Percentiles rank a stretch among this genome's conserved stretches.
phyloP scores from a whole-genome alignment of 2,329 filamentous ascomycete species.

The Biscogniauxia marginata region DNA sequence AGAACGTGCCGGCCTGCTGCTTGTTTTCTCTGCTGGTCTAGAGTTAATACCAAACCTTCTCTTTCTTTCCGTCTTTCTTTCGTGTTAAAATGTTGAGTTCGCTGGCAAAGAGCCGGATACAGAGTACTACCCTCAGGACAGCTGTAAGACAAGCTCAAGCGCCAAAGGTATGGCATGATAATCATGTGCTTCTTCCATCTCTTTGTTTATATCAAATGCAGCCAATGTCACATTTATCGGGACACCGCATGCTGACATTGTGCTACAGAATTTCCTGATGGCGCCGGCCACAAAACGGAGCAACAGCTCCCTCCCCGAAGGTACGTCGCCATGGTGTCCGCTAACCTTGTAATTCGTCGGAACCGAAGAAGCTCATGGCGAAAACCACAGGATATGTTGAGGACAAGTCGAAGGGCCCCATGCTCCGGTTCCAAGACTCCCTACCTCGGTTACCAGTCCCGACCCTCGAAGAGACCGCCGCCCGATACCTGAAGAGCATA shows the following conservation, averaged over 20 bases:
- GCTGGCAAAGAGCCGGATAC: constrained; percentile 34
- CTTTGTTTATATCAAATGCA: neutral
- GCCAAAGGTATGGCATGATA: constrained; percentile 26
- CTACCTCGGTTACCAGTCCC: constrained; percentile 77
- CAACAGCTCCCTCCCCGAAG: constrained; percentile 57
- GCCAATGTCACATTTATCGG: neutral
- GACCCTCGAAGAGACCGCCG: constrained; percentile 77
- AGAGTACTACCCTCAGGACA: constrained; percentile 32
- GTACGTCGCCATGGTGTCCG: constrained; percentile 35
- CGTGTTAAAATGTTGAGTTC: constrained; percentile 33
- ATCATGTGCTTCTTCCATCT: neutral
- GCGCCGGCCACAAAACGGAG: constrained; percentile 51
- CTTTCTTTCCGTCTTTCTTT: constrained; percentile 9
- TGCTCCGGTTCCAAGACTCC: constrained; percentile 85
- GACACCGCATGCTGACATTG: constrained; percentile 14
- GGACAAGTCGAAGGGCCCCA: constrained; percentile 74
- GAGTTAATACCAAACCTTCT: constrained; percentile 7
- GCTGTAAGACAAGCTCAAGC: constrained; percentile 23
- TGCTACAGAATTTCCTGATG: constrained; percentile 43
- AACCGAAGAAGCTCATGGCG: neutral
- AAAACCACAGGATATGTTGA: constrained; percentile 66
- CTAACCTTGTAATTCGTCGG: neutral
- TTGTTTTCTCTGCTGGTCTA: constrained; percentile 6
- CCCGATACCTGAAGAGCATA: constrained; percentile 77
- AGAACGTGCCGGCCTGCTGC: neutral